Conservation (phyloP, 176 grass and related monocot genomes). For the Chrysopogon serrulatus region DNA sequence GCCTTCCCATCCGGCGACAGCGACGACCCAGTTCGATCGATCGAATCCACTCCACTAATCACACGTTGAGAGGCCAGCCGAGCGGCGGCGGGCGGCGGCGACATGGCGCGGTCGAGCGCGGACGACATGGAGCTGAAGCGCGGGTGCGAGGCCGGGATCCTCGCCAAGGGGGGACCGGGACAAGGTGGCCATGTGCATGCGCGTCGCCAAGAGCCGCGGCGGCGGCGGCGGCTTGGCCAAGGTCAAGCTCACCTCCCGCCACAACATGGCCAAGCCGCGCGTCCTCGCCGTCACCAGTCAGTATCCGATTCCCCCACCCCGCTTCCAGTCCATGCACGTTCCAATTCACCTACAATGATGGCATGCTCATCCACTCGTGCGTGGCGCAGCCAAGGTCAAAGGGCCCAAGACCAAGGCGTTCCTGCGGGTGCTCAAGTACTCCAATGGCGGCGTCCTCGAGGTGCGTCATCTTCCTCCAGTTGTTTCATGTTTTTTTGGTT, state of each 20-base stretch:
- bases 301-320: background rate
- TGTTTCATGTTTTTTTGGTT: background rate
- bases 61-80: background rate
- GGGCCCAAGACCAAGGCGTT: slow-evolving; percentile 80
- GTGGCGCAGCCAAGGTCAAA: slow-evolving; percentile 71
- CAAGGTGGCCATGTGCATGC: slow-evolving; percentile 68
- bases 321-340: background rate
- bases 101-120: slow-evolving; percentile 92
- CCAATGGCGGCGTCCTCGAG: slow-evolving; percentile 81
- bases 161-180: slow-evolving; percentile 46
- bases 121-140: slow-evolving; percentile 86
- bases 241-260: slow-evolving; percentile 56
- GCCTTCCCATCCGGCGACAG: background rate
- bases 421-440: slow-evolving; percentile 89
- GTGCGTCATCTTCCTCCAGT: background rate
- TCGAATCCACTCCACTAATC: background rate
- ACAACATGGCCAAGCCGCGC: slow-evolving; percentile 95
- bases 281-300: slow-evolving; percentile 73
- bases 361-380: background rate
- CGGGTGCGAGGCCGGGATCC: slow-evolving; percentile 61
- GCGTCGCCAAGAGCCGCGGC: slow-evolving; percentile 78
- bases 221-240: slow-evolving; percentile 71
- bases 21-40: background rate
- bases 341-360: background rate
- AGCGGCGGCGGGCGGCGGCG: background rate